A percentile compares a stretch with the other conserved stretches of the same genome.
These are phyloP conservation scores for Phytophthora pinifolia DNA, from an alignment of 352 stramenopile species.

Conservation along the genomic window DNA sequence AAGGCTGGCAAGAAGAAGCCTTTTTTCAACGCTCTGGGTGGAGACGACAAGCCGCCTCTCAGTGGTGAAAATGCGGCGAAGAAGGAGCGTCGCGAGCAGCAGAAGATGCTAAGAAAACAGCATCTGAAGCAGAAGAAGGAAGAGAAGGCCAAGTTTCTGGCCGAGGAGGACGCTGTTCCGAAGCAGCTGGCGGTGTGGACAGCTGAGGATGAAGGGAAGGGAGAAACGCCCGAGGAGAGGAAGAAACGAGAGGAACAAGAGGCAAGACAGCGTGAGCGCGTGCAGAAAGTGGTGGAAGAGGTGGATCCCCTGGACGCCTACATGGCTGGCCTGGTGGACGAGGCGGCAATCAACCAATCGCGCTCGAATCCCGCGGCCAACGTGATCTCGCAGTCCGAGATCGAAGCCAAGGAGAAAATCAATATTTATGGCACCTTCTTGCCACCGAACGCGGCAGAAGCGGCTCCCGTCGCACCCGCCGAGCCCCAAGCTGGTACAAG, in stretches of 20 bases:
- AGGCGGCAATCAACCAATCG: constrained; percentile 74
- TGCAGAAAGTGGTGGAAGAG: constrained; percentile 77
- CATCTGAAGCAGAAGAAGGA: constrained; percentile 62
- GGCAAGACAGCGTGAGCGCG: constrained; percentile 49
- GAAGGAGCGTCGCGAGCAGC: constrained; percentile 46
- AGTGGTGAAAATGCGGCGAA: constrained; percentile 31
- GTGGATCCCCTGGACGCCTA: constrained; percentile 85
- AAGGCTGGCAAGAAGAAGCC: constrained; percentile 23
- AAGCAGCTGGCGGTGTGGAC: constrained; percentile 66
- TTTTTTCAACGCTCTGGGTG: constrained; percentile 28
- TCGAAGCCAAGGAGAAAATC: constrained; percentile 72
- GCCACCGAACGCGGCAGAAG: constrained; percentile 35
- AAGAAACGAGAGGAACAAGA: constrained; percentile 51
- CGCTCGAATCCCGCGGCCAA: constrained; percentile 69
- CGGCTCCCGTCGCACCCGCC: constrained; percentile 1
- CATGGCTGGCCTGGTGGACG: constrained; percentile 83
- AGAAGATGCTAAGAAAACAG: constrained; percentile 62
- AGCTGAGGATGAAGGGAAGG: constrained; percentile 64
- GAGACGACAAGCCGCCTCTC: constrained; percentile 7
- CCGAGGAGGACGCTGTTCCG: constrained; percentile 67
- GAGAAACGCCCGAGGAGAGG: constrained; percentile 52
- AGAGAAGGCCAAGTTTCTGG: constrained; percentile 64
- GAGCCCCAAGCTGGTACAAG: constrained; percentile 4
- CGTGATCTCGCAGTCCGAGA: constrained; percentile 85
- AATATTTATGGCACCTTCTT: constrained; percentile 89